phyloP scores from a whole-genome alignment of 306 rosid species.

The Lablab purpureus region DNA sequence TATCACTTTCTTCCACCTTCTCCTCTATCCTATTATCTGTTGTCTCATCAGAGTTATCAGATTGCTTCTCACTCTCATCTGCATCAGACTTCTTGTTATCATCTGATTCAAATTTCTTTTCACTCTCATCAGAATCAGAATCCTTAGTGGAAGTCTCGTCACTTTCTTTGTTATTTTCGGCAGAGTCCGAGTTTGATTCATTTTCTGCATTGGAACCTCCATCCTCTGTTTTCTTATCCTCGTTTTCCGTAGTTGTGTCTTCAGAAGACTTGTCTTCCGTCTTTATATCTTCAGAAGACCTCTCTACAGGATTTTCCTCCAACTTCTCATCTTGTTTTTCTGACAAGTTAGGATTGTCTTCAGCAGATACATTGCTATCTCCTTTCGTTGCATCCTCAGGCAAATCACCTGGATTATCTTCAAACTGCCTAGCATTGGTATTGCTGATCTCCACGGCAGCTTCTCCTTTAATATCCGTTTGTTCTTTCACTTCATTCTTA shows the following conservation, averaged over 20 bases:
- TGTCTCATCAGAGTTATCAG: slow-evolving; percentile 53
- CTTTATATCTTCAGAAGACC: slow-evolving; percentile 52
- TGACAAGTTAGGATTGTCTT: slow-evolving; percentile 48
- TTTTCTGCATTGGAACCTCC: slow-evolving; percentile 61
- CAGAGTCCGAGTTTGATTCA: slow-evolving; percentile 49
- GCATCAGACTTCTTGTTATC: slow-evolving; percentile 60
- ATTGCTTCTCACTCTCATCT: slow-evolving; percentile 61
- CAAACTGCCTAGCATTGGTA: slow-evolving; percentile 70
- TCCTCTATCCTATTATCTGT: slow-evolving; percentile 61
- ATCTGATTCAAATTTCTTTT: slow-evolving; percentile 55
- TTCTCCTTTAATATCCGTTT: slow-evolving; percentile 55
- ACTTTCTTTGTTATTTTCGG: slow-evolving; percentile 46
- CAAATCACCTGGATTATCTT: slow-evolving; percentile 92
- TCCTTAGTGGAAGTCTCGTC: slow-evolving; percentile 49
- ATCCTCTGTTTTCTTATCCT: slow-evolving; percentile 51
- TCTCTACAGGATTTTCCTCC: slow-evolving; percentile 54
- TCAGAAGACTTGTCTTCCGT: slow-evolving; percentile 48
- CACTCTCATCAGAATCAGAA: slow-evolving; percentile 51
- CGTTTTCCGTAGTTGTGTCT: slow-evolving; percentile 55
- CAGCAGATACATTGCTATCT: slow-evolving; percentile 58
- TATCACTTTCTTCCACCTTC: slow-evolving; percentile 66
- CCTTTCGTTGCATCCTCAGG: slow-evolving; percentile 95
- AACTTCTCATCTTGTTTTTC: slow-evolving; percentile 53
- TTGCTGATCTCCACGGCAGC: slow-evolving; percentile 51
- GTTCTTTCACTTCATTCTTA: slow-evolving; percentile 64